Percentiles rank a stretch among this genome's conserved stretches.
These are phyloP conservation scores for Cladosporium sp. DNA, from an alignment of 2,329 filamentous ascomycete species.

Conservation along the genomic window DNA sequence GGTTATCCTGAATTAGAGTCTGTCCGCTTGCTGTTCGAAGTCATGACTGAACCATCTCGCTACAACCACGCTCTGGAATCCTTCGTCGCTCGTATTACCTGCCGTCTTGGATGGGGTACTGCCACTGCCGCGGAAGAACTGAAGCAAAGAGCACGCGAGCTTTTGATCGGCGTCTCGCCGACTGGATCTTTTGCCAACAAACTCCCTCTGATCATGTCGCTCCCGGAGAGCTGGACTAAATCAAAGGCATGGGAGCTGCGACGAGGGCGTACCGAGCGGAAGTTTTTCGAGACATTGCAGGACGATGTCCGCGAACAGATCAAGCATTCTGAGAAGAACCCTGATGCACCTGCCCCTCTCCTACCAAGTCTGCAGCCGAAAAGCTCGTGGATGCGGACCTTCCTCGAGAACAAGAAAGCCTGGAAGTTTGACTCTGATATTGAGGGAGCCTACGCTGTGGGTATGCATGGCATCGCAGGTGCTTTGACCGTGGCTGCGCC, in stretches of 20 bases:
- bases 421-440: slow-evolving; percentile 48
- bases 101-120: slow-evolving; percentile 50
- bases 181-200: slow-evolving; percentile 51
- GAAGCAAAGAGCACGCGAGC: slow-evolving; percentile 50
- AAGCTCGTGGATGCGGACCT: slow-evolving; percentile 48
- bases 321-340: slow-evolving; percentile 11
- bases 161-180: slow-evolving; percentile 50
- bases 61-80: slow-evolving; percentile 50
- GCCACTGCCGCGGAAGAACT: slow-evolving; percentile 49
- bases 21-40: slow-evolving; percentile 48
- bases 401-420: slow-evolving; percentile 43
- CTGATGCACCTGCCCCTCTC: slow-evolving; percentile 27
- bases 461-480: slow-evolving; percentile 52
- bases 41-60: slow-evolving; percentile 45
- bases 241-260: slow-evolving; percentile 50
- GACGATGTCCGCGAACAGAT: slow-evolving; percentile 37
- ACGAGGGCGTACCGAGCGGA: slow-evolving; percentile 46
- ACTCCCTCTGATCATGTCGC: slow-evolving; percentile 48
- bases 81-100: slow-evolving; percentile 51
- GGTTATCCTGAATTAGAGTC: slow-evolving; percentile 50
- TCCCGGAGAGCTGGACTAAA: slow-evolving; percentile 47
- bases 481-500: slow-evolving; percentile 51
- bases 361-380: slow-evolving; percentile 31
- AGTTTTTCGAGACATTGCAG: slow-evolving; percentile 50
- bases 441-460: slow-evolving; percentile 50